Percentiles rank a stretch among this genome's conserved stretches.
Evolutionary conservation across 139 green algal genomes (phyloP).

Genomic region (Tetratostichococcus sp.): DNA sequence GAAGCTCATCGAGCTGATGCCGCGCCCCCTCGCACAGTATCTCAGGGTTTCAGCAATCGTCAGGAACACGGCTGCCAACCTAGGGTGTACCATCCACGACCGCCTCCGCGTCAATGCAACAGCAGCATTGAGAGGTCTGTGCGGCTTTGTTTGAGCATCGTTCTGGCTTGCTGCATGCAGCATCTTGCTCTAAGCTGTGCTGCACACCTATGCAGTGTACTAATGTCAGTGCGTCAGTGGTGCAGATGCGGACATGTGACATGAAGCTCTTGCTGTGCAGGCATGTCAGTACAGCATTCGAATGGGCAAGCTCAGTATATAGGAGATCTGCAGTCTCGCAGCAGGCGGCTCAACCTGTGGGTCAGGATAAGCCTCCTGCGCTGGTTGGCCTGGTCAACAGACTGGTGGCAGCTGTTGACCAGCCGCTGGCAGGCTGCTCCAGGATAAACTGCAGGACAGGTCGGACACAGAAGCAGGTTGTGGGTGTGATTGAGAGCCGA

Average conservation of each 20-base stretch:
- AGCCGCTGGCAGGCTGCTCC: too few relatives aligned
- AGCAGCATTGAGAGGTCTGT: constrained; percentile 20
- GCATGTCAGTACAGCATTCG: neutral
- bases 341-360: constrained; percentile 4
- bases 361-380: constrained; percentile 2
- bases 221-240: too few relatives aligned
- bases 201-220: too few relatives aligned
- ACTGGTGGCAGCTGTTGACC: neutral
- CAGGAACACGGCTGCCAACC: constrained; percentile 22
- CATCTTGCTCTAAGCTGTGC: too few relatives aligned
- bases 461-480: too few relatives aligned
- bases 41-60: constrained; percentile 47
- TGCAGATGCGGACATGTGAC: neutral
- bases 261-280: constrained; percentile 4
- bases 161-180: too few relatives aligned
- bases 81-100: constrained; percentile 43
- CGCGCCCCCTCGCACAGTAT: constrained; percentile 47
- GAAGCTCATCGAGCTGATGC: constrained; percentile 43
- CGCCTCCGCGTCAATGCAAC: constrained; percentile 54
- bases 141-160: too few relatives aligned
- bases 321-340: constrained; percentile 9
- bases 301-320: constrained; percentile 1
- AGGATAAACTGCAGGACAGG: too few relatives aligned
- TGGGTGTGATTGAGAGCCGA: too few relatives aligned
- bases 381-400: neutral